Evolutionary conservation across 2,329 filamentous ascomycete species (phyloP), one percentile per base, ranked within the genome.

Genomic region (Chlorencoelia australis): DNA sequence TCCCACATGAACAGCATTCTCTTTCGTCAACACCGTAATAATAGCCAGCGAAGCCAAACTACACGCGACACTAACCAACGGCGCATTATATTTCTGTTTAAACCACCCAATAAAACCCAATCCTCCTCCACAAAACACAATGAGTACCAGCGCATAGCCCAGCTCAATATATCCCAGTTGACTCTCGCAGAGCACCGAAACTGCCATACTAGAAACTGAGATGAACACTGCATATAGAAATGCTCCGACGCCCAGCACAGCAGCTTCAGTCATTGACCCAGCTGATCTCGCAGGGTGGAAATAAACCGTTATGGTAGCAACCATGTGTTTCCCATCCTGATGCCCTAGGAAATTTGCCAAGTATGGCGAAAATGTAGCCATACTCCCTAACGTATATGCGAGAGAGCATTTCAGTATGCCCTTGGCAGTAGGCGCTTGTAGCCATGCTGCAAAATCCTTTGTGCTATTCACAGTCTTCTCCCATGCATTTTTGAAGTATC

Each of bases 231-330:
- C 79, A 56, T 94, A 96, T 24, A 78, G 60, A 42, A 94, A 84
- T 2, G 87, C 88, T 21, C 82, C 67, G 24, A 83, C 62, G 5
- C 85, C 84, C 40, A 91, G 76, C 21, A 88, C 62, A 8, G 81
- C 73, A 3, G 87, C 88, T 59, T 94, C 84, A 40, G 85, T 72
- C 86, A 95, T 94, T 47, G 83, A 91, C 1, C 89, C 89, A 17
- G 79, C 74, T 13, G 85, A 85, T 40, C 89, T 71, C 5, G 86
- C 84, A 4, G 89, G 87, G 57, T 95, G 87, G 53, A 95, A 96
- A 55, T 94, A 96, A 8, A 95, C 88, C 1, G 86, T 93, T 40
- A 95, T 76, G 2, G 89, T 95, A 20, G 87, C 87, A 34, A 94
- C 86, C 54, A 94, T 79, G 60, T 95, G 89, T 56, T 95, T 95